A percentile compares a stretch with the other conserved stretches of the same genome.
Evolutionary conservation across 306 rosid genomes (phyloP).

Genomic region (Herpetospermum pedunculosum): DNA sequence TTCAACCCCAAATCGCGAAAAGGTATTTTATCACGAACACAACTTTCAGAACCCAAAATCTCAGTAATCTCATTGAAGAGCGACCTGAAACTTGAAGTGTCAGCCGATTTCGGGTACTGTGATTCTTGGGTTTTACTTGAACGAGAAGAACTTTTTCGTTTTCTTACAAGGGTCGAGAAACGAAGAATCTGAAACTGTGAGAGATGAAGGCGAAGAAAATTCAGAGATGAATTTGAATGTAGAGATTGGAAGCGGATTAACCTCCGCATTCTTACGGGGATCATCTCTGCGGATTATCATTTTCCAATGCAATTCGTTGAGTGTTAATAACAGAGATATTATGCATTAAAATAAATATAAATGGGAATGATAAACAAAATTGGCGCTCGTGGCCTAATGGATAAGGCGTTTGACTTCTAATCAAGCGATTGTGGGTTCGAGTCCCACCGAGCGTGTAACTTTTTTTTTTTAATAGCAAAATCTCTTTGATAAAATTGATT

Average conservation of each 20-base stretch:
- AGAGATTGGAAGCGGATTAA: constrained; percentile 7
- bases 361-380: rapidly evolving
- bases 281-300: neutral
- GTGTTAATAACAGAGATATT: neutral
- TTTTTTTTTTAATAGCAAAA: too few species aligned
- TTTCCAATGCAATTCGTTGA: neutral
- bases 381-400: constrained; percentile 27
- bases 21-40: constrained; percentile 11
- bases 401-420: constrained; percentile 22
- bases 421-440: constrained; percentile 24
- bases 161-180: constrained; percentile 15
- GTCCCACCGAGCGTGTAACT: constrained; percentile 17
- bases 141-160: constrained; percentile 7
- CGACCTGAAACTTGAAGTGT: constrained; percentile 12
- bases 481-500: too few species aligned
- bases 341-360: rapidly evolving
- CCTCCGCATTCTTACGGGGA: constrained; percentile 14
- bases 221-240: constrained; percentile 5
- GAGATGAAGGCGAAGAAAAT: constrained; percentile 9
- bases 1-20: constrained; percentile 25
- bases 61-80: constrained; percentile 51
- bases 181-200: constrained; percentile 7
- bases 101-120: constrained; percentile 8
- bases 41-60: constrained; percentile 45
- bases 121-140: constrained; percentile 6